phyloP scores from a whole-genome alignment of 73 alveolate genomes.

The Blepharisma stoltei region DNA sequence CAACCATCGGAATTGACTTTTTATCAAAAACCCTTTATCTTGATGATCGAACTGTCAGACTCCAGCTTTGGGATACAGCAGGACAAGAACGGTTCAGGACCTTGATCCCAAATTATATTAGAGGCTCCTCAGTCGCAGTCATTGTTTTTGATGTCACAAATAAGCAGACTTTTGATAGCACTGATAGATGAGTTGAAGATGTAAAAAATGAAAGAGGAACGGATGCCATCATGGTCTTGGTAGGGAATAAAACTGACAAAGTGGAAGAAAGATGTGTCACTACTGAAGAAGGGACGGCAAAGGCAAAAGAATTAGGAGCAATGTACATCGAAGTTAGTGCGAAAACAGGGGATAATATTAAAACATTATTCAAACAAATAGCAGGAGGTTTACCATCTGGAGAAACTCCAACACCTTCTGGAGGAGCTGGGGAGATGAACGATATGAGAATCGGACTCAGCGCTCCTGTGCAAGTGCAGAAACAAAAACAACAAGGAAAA shows the following conservation, averaged over 20 bases:
- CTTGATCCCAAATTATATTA: constrained; percentile 70
- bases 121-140: constrained; percentile 78
- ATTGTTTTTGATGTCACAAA: constrained; percentile 73
- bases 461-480: too few relatives aligned
- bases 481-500: too few relatives aligned
- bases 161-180: constrained; percentile 56
- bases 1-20: constrained; percentile 97
- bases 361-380: constrained; percentile 60
- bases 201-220: constrained; percentile 79
- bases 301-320: constrained; percentile 78
- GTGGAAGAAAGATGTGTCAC: constrained; percentile 48
- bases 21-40: constrained; percentile 88
- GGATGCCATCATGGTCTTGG: constrained; percentile 74
- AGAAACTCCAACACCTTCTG: neutral
- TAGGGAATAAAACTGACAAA: constrained; percentile 78
- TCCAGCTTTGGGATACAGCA: constrained; percentile 90
- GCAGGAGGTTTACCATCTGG: constrained; percentile 64
- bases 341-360: constrained; percentile 71
- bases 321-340: constrained; percentile 79
- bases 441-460: too few relatives aligned
- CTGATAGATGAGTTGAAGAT: constrained; percentile 82
- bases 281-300: constrained; percentile 63
- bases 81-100: constrained; percentile 77
- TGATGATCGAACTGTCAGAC: constrained; percentile 82
- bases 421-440: too few relatives aligned